Evolutionary conservation across 2,329 filamentous ascomycete genomes (phyloP).

Genomic region (Zymoseptoria passerinii): DNA sequence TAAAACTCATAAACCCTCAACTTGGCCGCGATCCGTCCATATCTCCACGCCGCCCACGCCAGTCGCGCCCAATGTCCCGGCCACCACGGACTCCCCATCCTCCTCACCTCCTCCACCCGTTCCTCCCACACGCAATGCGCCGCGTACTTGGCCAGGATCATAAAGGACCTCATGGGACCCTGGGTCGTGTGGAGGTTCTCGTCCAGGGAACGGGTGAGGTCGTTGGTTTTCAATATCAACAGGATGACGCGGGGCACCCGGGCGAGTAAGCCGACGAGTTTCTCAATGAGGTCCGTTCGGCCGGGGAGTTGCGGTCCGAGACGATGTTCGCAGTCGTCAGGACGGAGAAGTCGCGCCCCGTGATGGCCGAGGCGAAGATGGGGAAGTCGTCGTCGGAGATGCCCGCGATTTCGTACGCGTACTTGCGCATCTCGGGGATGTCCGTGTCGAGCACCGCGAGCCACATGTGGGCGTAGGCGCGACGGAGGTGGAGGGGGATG

Average conservation of each 20-base stretch:
- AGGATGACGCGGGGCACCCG: conserved; percentile 87
- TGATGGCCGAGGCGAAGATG: conserved; percentile 92
- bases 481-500: conserved; percentile 68
- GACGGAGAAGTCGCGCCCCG: conserved; percentile 79
- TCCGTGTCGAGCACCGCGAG: conserved; percentile 89
- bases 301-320: conserved; percentile 52
- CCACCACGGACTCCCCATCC: conserved; percentile 41
- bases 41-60: conserved; percentile 45
- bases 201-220: conserved; percentile 85
- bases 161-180: conserved; percentile 53
- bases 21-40: conserved; percentile 50
- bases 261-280: conserved; percentile 79
- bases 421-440: conserved; percentile 75
- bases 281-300: conserved; percentile 71
- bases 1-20: conserved; percentile 51
- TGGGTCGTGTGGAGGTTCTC: conserved; percentile 73
- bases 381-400: conserved; percentile 86
- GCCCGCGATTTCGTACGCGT: conserved; percentile 80
- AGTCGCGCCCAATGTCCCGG: conserved; percentile 45
- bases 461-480: conserved; percentile 95
- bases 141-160: conserved; percentile 58
- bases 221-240: conserved; percentile 94
- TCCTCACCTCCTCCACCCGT: conserved; percentile 43
- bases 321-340: conserved; percentile 52
- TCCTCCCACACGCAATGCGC: conserved; percentile 56